These are phyloP conservation scores for Backusella tarrabulga DNA, from an alignment of 192 early-diverging fungal genomes.

Conservation along the genomic window DNA sequence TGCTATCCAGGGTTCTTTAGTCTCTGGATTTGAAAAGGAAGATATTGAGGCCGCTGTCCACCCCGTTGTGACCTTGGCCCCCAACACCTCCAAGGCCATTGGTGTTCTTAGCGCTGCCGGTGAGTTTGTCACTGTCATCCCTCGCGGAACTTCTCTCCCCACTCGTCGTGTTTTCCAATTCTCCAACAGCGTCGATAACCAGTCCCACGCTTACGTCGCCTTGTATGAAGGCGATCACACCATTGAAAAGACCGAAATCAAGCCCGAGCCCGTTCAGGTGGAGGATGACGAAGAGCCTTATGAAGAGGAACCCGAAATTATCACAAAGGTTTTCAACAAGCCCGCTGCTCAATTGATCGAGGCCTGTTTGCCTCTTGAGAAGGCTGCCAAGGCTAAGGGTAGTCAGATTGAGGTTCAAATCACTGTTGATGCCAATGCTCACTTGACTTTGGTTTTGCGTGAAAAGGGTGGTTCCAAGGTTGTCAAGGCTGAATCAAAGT, in stretches of 20 bases:
- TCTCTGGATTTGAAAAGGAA: constrained; percentile 60
- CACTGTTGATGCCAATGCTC: constrained; percentile 46
- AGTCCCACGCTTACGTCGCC: constrained; percentile 74
- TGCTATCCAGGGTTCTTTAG: constrained; percentile 84
- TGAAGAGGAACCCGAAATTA: constrained; percentile 35
- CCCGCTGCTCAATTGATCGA: constrained; percentile 63
- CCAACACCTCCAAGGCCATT: constrained; percentile 71
- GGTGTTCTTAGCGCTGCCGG: constrained; percentile 74
- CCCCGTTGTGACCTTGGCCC: constrained; percentile 48
- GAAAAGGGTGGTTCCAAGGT: constrained; percentile 50
- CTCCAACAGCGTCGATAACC: constrained; percentile 58
- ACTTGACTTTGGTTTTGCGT: constrained; percentile 49
- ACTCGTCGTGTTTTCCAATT: constrained; percentile 77
- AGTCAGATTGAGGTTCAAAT: constrained; percentile 51
- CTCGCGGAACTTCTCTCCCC: constrained; percentile 83
- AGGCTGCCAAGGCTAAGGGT: constrained; percentile 46
- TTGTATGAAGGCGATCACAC: constrained; percentile 82
- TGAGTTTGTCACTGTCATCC: constrained; percentile 76
- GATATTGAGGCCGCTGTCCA: constrained; percentile 54
- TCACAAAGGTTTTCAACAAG: constrained; percentile 44
- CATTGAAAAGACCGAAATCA: constrained; percentile 46
- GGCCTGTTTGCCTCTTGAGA: constrained; percentile 57
- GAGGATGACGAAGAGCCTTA: constrained; percentile 59
- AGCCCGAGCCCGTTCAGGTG: constrained; percentile 44
- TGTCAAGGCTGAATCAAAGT: constrained; percentile 40